A percentile compares a stretch with the other conserved stretches of the same genome.
These are phyloP conservation scores for Carex kokanica DNA, from an alignment of 176 grass and related monocot genomes.

Conservation along the genomic window DNA sequence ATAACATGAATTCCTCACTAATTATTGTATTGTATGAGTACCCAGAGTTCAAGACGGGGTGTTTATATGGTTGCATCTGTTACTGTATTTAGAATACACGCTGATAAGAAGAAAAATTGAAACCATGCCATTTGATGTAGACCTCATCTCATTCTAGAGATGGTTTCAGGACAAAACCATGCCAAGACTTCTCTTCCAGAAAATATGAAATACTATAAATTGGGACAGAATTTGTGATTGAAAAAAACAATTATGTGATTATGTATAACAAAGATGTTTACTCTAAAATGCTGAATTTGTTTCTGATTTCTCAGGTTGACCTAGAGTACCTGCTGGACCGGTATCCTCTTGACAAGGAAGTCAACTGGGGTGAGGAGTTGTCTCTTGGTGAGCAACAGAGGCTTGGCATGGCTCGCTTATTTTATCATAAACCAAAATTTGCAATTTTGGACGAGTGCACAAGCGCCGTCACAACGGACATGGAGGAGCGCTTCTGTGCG, in stretches of 20 bases:
- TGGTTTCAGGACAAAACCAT: not conserved
- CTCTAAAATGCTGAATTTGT: conserved; percentile 35
- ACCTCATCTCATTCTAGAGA: not conserved
- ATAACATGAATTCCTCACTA: not conserved
- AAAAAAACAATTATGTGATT: conserved; percentile 13
- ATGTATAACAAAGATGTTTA: conserved; percentile 21
- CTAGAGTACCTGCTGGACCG: conserved; percentile 93
- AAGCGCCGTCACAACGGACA: conserved; percentile 94
- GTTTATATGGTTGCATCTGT: not conserved
- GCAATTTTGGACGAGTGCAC: conserved; percentile 99
- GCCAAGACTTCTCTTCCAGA: not conserved
- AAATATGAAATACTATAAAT: not conserved
- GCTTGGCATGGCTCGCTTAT: conserved; percentile 96
- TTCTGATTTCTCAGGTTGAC: conserved; percentile 70
- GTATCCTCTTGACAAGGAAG: conserved; percentile 91
- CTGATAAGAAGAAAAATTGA: not conserved
- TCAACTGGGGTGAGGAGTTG: conserved; percentile 98
- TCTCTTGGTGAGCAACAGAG: conserved; percentile 98
- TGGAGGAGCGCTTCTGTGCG: conserved; percentile 97
- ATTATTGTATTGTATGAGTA: not conserved
- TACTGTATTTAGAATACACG: not conserved
- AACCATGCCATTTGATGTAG: not conserved
- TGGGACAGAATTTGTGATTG: not conserved
- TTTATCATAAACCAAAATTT: conserved; percentile 97
- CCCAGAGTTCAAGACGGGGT: not conserved